A percentile compares a stretch with the other conserved stretches of the same genome.
Conservation (phyloP, 2,329 filamentous ascomycete species). For the Elsinoe batatas region DNA sequence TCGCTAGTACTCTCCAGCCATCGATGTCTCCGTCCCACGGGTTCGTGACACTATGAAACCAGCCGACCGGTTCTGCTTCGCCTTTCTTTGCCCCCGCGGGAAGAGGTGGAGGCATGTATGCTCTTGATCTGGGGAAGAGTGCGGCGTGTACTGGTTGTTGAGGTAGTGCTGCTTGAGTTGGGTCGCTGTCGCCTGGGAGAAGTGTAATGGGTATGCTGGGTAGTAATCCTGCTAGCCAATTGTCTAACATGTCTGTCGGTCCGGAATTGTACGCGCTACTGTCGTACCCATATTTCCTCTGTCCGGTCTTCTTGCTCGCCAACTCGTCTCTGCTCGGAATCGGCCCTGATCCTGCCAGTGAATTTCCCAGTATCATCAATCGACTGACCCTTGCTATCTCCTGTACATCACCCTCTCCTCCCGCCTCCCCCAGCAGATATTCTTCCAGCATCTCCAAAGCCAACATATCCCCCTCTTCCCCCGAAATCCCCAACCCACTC, state of each 20-base stretch:
- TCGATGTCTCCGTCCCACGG: slow-evolving; percentile 87
- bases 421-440: slow-evolving; percentile 74
- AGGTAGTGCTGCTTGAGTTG: slow-evolving; percentile 79
- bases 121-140: slow-evolving; percentile 70
- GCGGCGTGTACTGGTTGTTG: slow-evolving; percentile 90
- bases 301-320: slow-evolving; percentile 33
- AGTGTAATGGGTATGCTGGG: slow-evolving; percentile 82
- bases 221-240: slow-evolving; percentile 69
- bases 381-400: slow-evolving; percentile 62
- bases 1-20: slow-evolving; percentile 78
- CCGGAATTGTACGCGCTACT: slow-evolving; percentile 75
- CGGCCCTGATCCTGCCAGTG: slow-evolving; percentile 48
- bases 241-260: slow-evolving; percentile 74
- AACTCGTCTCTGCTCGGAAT: slow-evolving; percentile 40
- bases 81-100: slow-evolving; percentile 18
- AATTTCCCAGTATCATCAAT: slow-evolving; percentile 86
- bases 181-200: slow-evolving; percentile 73
- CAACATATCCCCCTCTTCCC: slow-evolving; percentile 62
- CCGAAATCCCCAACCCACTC: slow-evolving; percentile 77
- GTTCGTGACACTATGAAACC: slow-evolving; percentile 86
- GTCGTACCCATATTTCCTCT: slow-evolving; percentile 92
- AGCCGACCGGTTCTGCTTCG: slow-evolving; percentile 41
- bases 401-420: slow-evolving; percentile 50
- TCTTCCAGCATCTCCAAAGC: slow-evolving; percentile 71
- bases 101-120: slow-evolving; percentile 49